Percentiles rank a stretch among this genome's conserved stretches.
Evolutionary conservation across 176 grass and related monocot genomes (phyloP).

Genomic region (Carex scoparia): DNA sequence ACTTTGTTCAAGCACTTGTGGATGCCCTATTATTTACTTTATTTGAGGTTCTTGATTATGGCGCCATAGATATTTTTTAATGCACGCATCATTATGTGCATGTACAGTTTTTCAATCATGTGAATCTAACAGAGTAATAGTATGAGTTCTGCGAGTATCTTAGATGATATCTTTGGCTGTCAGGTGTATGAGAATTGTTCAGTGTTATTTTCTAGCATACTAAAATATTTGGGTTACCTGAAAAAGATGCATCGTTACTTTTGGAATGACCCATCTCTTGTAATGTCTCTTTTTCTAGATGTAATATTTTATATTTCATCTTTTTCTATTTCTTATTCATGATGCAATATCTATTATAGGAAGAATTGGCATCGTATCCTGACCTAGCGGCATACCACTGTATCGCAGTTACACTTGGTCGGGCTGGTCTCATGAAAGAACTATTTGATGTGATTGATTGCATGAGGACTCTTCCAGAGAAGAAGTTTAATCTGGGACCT

Average conservation of each 20-base stretch:
- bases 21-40: neutral
- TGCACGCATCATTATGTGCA: neutral
- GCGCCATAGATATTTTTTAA: neutral
- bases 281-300: neutral
- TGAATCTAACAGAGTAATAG: neutral
- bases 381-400: slow-evolving; percentile 89
- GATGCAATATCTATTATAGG: slow-evolving; percentile 48
- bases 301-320: slow-evolving; percentile 20
- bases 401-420: slow-evolving; percentile 82
- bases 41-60: neutral
- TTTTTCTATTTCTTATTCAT: slow-evolving; percentile 6
- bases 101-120: neutral
- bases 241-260: neutral
- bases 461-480: slow-evolving; percentile 61
- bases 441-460: slow-evolving; percentile 96
- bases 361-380: slow-evolving; percentile 87
- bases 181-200: neutral
- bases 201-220: slow-evolving; percentile 4
- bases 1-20: neutral
- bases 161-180: neutral
- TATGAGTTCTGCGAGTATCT: neutral
- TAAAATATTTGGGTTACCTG: neutral
- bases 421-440: slow-evolving; percentile 94
- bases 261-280: neutral
- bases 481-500: slow-evolving; percentile 60